phyloP scores from a whole-genome alignment of 352 stramenopile species.

The Phytophthora cactorum region DNA sequence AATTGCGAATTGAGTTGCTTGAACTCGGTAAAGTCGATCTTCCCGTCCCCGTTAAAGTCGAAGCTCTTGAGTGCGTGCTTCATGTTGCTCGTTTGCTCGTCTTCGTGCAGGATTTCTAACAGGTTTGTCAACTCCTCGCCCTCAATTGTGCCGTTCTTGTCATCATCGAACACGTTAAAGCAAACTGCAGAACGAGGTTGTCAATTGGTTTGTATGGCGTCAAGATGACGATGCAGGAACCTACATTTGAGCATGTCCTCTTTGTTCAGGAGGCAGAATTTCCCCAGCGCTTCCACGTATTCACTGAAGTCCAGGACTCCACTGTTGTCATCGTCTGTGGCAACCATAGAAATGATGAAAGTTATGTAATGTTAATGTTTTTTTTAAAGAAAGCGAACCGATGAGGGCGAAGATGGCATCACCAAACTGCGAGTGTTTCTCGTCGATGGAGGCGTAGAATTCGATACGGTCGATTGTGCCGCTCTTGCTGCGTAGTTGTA shows the following conservation, averaged over 20 bases:
- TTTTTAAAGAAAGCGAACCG: constrained; percentile 24
- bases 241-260: constrained; percentile 80
- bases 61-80: constrained; percentile 64
- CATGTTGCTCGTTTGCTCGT: constrained; percentile 75
- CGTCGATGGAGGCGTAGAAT: constrained; percentile 74
- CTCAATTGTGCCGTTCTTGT: constrained; percentile 80
- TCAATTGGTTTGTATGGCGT: background rate
- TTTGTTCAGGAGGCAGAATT: constrained; percentile 77
- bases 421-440: constrained; percentile 74
- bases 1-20: constrained; percentile 67
- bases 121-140: constrained; percentile 64
- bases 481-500: constrained; percentile 50
- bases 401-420: constrained; percentile 81
- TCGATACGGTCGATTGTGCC: constrained; percentile 71
- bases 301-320: constrained; percentile 77
- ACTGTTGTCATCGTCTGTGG: constrained; percentile 69
- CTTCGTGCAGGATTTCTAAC: constrained; percentile 71
- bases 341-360: background rate
- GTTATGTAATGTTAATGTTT: background rate
- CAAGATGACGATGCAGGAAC: background rate
- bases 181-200: constrained; percentile 47
- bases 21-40: constrained; percentile 79
- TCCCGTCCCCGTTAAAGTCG: constrained; percentile 74
- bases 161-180: constrained; percentile 78
- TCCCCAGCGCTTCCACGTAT: constrained; percentile 78